These are phyloP conservation scores for Suhomyces wounanorum DNA, from an alignment of 1,139 yeast species.

Conservation along the genomic window DNA sequence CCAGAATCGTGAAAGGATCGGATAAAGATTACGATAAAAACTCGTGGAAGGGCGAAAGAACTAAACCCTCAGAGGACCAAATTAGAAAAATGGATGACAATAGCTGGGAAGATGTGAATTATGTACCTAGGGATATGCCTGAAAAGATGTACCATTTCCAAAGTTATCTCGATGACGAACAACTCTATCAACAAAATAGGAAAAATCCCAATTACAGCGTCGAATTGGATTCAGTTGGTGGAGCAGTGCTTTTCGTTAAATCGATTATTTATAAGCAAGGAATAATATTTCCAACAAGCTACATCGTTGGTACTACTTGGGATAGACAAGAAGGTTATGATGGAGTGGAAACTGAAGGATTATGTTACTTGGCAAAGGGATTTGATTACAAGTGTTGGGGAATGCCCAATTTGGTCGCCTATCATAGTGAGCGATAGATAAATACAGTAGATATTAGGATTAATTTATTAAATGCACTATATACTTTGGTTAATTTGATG, in stretches of 20 bases:
- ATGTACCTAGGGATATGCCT: conserved; percentile 39
- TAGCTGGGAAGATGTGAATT: conserved; percentile 37
- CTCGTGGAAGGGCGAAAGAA: conserved; percentile 50
- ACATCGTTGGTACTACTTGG: conserved; percentile 52
- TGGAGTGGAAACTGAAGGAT: conserved; percentile 56
- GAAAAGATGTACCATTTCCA: conserved; percentile 36
- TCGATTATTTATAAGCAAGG: conserved; percentile 47
- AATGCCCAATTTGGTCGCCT: conserved; percentile 41
- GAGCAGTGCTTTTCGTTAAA: conserved; percentile 48
- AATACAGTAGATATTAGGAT: neutral
- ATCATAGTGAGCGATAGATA: conserved; percentile 15
- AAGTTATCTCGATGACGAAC: conserved; percentile 24
- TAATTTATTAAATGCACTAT: conserved; percentile 7
- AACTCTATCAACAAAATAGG: conserved; percentile 16
- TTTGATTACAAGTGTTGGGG: conserved; percentile 50
- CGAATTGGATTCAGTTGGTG: conserved; percentile 51
- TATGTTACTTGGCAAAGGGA: conserved; percentile 48
- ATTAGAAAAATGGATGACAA: conserved; percentile 32
- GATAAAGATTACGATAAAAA: conserved; percentile 46
- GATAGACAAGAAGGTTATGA: conserved; percentile 50
- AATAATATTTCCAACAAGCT: conserved; percentile 45
- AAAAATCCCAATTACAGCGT: conserved; percentile 21
- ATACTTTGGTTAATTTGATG: neutral
- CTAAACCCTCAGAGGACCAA: conserved; percentile 37
- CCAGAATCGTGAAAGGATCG: conserved; percentile 35